Conservation (phyloP, 2,329 filamentous ascomycete genomes). For the Colletotrichum sp. region DNA sequence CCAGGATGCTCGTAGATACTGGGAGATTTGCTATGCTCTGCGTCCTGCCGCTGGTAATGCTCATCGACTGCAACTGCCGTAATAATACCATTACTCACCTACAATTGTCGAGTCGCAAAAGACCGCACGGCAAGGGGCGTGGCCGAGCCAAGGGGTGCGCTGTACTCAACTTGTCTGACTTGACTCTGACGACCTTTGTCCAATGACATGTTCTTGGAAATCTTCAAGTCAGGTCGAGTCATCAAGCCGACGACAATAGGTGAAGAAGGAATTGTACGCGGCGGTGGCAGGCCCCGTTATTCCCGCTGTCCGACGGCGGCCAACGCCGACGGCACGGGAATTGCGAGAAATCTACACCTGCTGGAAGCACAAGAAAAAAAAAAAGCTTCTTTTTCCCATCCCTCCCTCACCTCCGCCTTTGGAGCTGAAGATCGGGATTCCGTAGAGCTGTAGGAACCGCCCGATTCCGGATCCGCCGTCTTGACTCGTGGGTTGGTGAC, state of each 20-base stretch:
- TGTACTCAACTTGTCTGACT: neutral
- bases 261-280: neutral
- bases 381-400: conserved; percentile 2
- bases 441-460: neutral
- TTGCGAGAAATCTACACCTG: neutral
- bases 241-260: neutral
- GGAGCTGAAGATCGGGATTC: conserved; percentile 1
- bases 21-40: conserved; percentile 10
- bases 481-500: conserved; percentile 10
- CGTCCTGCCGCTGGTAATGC: neutral
- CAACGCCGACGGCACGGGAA: neutral
- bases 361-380: neutral
- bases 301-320: neutral
- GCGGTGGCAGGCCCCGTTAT: neutral
- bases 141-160: neutral
- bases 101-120: neutral
- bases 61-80: neutral
- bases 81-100: conserved; percentile 1
- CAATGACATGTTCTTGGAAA: neutral
- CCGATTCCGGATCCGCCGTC: conserved; percentile 17
- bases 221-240: neutral
- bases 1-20: conserved; percentile 5
- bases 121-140: neutral
- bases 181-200: neutral
- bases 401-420: neutral